Evolutionary conservation across 257 asterid species (phyloP), one percentile per base, ranked within the genome.

Genomic region (Rhazya stricta): DNA sequence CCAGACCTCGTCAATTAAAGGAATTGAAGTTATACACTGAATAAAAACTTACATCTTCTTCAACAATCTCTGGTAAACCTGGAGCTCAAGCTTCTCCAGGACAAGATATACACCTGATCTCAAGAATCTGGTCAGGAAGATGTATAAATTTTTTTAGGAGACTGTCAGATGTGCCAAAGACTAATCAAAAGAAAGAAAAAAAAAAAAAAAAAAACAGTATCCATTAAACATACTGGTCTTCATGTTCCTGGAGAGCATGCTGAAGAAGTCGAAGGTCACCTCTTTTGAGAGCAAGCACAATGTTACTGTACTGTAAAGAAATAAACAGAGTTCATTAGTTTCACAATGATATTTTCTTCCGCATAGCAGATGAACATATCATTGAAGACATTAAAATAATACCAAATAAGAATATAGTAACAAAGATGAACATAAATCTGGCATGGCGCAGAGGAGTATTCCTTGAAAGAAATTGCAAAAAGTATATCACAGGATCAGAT

Each of bases 181-280:
- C 0, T 54, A 30, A 61, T 53, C 29, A 9, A 16, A n/a, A n/a
- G n/a, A n/a, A n/a, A n/a, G n/a, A n/a, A n/a, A n/a, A n/a, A n/a
- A n/a, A n/a, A n/a, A n/a, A n/a, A n/a, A n/a, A n/a, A n/a, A 32
- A 23, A 36, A 79, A 23, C 46, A 81, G 76, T 73, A 42, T 72
- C 71, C 65, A 73, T 46, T 57, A 79, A 63, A 32, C 79, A 42
- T 86, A 92, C 99, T 89, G 87, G 84, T 92, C 99, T 71, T 94
- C 99, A 36, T 94, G 96, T 80, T 89, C 92, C 66, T 89, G 88
- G 65, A 92, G 96, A 73, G 96, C 96, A 73, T 84, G 87, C 74
- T 94, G 85, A 78, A 94, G 84, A 77, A 94, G 99, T 76, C 92
- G 92, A 82, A 94, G 97, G 87, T 92, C 98, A 11, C 99, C 99